Evolutionary conservation across 176 grass and related monocot species (phyloP), one percentile per base, ranked within the genome.

Genomic region (Microstegium vimineum): DNA sequence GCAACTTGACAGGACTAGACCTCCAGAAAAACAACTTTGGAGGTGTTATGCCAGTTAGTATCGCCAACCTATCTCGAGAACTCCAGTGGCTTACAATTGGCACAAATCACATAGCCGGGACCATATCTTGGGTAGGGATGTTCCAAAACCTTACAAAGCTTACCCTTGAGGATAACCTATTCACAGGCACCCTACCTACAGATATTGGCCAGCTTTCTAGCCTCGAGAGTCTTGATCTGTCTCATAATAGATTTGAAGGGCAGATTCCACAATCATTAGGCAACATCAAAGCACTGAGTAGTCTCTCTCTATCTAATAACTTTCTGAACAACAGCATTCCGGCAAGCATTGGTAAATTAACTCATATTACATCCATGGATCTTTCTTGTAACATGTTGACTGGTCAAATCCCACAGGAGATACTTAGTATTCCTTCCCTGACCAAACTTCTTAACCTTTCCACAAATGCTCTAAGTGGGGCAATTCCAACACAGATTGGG

Each of bases 401-500:
- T 8, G 73, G 73, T 4, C 9, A 84, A 61, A 84, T 77, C 12
- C 82, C 82, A 25, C 20, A 26, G 6, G 73, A 77, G 36, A 40
- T 84, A 69, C 49, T 84, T 84, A 33, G 6, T 25, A 77, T 84
- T 37, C 18, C 47, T 10, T 77, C 82, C 5, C 33, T 84, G 1
- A 26, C 73, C 4, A 32, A 5, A 45, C 49, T 76, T 69, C 73
- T 84, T 8, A 84, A 61, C 35, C 74, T 84, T 22, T 84, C 49
- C 37, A 69, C 40, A 28, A 84, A 77, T 36, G 18, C 37, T 34
- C 12, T 84, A 46, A 70, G 49, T 70, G 74, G 74, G 16, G 6
- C 32, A 2, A 76, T 84, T 31, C 60, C 73, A 46, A 5, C 73
- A 69, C 74, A 84, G 49, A 84, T 84, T 18, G 36, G 74, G 20